Base-by-base conservation (phyloP, 2,329 filamentous ascomycete genomes). In the Aspergillus quadricinctus region DNA sequence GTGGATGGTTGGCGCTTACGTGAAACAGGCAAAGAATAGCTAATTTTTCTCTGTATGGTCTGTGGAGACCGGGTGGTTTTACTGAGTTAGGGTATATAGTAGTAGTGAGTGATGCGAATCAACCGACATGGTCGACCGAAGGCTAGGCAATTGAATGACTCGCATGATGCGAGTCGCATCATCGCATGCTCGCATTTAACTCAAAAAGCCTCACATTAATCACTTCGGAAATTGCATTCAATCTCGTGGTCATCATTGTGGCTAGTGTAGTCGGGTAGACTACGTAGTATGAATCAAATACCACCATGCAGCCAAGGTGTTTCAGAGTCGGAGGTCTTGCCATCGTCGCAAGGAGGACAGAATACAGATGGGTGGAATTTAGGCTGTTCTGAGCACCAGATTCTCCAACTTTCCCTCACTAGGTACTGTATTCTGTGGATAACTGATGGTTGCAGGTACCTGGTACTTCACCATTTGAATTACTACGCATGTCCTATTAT, bases 1-100 rank as follows among this genome's bases (percentile, higher is more conserved):
- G 10, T 10, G 21, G 10, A 11, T 43, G 40, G 8, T 17, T 21
- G n/a, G 40, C 40, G 40, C 40, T 21, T 43, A 23, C 8, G 10
- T 21, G 40, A 43, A 43, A 43, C 19, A 21, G 31, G 31, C 31
- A 37, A 37, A 37, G 4, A 21, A 43, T 23, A 43, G 7, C 19
- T 35, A 14, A 37, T 7, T 37, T 27, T 27, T 17, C 31, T 4
- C 14, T 37, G 31, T 37, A 37, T 17, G 31, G 14, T 17, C 31
- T 35, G 67, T 69, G 67, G 66, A 57, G 62, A 52, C 46, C 41
- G 53, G 54, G 40, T 46, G 31, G 49, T 49, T 49, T 55, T 31
- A 35, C 45, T 31, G 23, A 23, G 23, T 23, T 23, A 23, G 23
- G 25, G 4, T 27, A 27, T 6, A 7, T 6, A 35, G 14, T 48